These are phyloP conservation scores for Adiantum capillusveneris DNA, from an alignment of 75 land plant genomes.

Conservation along the genomic window DNA sequence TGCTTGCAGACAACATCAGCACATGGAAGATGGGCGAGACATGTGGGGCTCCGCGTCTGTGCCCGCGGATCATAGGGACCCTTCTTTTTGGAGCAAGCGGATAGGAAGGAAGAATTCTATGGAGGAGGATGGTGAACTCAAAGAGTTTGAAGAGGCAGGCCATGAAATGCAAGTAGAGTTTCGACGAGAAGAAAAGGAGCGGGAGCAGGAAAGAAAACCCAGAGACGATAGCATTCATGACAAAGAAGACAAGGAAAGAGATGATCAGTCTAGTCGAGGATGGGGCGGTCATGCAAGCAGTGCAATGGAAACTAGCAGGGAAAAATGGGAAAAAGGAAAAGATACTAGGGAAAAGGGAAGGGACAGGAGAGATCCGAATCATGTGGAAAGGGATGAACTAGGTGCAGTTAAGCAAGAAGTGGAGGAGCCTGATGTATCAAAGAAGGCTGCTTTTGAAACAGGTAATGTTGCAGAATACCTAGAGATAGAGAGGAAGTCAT, in stretches of 20 bases:
- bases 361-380: conserved; percentile 48
- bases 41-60: no score
- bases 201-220: conserved; percentile 65
- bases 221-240: conserved; percentile 54
- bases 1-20: no score
- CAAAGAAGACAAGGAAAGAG: conserved; percentile 51
- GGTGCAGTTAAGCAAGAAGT: conserved; percentile 36
- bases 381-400: conserved; percentile 29
- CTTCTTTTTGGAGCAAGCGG: not conserved
- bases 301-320: conserved; percentile 18
- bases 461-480: conserved; percentile 16
- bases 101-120: conserved; percentile 21
- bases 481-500: conserved; percentile 33
- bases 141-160: conserved; percentile 34
- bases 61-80: not conserved
- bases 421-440: conserved; percentile 23
- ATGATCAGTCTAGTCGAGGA: conserved; percentile 12
- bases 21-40: no score
- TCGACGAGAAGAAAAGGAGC: conserved; percentile 49
- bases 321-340: conserved; percentile 37
- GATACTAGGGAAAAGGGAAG: conserved; percentile 37
- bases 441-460: conserved; percentile 13
- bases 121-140: conserved; percentile 28
- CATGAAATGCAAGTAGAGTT: conserved; percentile 50
- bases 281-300: not conserved